A percentile compares a stretch with the other conserved stretches of the same genome.
phyloP scores from a whole-genome alignment of 345 rosid genomes.

The Combretum micranthum region DNA sequence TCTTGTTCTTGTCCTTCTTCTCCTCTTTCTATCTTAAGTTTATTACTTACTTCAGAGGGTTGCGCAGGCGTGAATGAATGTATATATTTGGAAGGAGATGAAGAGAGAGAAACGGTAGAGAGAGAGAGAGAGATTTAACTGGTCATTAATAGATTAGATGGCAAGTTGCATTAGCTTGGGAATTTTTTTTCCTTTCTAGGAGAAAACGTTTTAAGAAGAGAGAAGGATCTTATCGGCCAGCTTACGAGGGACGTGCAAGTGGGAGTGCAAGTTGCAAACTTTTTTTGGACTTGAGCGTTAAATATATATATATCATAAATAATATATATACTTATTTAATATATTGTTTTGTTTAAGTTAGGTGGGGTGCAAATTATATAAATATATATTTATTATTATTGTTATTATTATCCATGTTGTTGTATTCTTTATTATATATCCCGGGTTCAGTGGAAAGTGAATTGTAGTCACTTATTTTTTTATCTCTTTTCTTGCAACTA shows the following conservation, averaged over 20 bases:
- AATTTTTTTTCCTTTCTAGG: conserved; percentile 14
- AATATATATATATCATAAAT: background rate
- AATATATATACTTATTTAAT: background rate
- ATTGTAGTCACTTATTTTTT: no score
- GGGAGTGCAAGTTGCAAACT: conserved; percentile 13
- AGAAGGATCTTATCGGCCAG: conserved; percentile 9
- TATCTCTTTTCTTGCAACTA: no score
- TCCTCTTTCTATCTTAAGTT: no score
- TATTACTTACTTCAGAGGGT: background rate
- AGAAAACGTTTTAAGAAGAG: conserved; percentile 2
- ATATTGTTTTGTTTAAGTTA: background rate
- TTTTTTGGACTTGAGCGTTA: conserved; percentile 4
- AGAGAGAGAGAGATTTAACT: no score
- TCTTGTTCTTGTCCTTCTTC: no score
- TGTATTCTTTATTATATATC: no score
- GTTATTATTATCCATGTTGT: no score
- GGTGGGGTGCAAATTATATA: no score
- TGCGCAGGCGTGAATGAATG: background rate
- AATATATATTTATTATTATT: no score
- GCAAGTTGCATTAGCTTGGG: conserved; percentile 46
- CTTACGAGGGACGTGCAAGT: conserved; percentile 25
- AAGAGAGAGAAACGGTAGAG: background rate
- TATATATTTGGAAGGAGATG: background rate
- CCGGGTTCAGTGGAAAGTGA: no score
- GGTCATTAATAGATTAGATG: background rate